Evolutionary conservation across 2,329 filamentous ascomycete genomes (phyloP).

Genomic region (Epichloe uncinata): DNA sequence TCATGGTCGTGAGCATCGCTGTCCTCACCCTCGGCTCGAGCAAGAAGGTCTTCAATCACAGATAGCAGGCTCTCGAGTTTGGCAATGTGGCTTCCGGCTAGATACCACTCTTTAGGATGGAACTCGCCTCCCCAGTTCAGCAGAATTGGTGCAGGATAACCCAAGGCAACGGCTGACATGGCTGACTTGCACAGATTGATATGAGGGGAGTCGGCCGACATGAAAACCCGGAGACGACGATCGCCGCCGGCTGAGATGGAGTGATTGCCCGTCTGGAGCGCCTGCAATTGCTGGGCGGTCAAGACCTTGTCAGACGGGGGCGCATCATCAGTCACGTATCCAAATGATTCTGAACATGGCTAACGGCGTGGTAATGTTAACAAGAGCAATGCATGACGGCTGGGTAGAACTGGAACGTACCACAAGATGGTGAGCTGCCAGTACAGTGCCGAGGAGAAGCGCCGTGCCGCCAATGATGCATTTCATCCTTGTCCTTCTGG

Average conservation of each 20-base stretch:
- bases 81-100: conserved; percentile 24
- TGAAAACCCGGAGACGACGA: conserved; percentile 22
- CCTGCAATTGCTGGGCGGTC: conserved; percentile 2
- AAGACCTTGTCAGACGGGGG: not conserved
- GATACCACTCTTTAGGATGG: conserved; percentile 23
- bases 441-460: not conserved
- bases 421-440: not conserved
- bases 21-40: conserved; percentile 4
- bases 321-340: not conserved
- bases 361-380: not conserved
- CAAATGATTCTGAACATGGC: not conserved
- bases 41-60: conserved; percentile 13
- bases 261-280: not conserved
- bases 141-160: conserved; percentile 23
- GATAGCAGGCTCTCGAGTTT: conserved; percentile 19
- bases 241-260: conserved; percentile 6
- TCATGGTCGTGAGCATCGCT: conserved; percentile 3
- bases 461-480: not conserved
- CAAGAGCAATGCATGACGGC: not conserved
- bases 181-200: conserved; percentile 26
- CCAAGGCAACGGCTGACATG: conserved; percentile 24
- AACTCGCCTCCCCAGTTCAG: conserved; percentile 26
- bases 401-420: not conserved
- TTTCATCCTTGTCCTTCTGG: not conserved
- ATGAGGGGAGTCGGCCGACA: conserved; percentile 23